A percentile compares a stretch with the other conserved stretches of the same genome.
Conservation (phyloP, 148 eudicot species). For the Dianthus caryophyllus region DNA sequence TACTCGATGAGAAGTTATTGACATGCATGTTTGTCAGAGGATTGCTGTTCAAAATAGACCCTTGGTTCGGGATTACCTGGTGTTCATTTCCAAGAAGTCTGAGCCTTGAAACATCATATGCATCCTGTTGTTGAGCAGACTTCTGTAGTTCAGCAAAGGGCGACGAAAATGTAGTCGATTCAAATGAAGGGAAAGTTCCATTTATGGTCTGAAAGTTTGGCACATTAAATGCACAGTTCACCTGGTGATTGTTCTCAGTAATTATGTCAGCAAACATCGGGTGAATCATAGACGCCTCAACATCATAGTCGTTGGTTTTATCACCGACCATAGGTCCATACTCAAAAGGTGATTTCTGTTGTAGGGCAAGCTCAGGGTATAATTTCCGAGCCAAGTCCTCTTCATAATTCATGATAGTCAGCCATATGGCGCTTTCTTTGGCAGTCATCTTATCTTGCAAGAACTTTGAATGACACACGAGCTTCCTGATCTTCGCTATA, state of each 20-base stretch:
- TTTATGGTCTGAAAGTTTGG: neutral
- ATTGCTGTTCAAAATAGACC: constrained; percentile 27
- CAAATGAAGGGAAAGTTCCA: too few species aligned
- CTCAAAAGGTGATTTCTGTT: constrained; percentile 20
- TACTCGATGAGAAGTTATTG: constrained; percentile 3
- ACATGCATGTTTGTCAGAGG: constrained; percentile 17
- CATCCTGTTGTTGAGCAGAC: constrained; percentile 18
- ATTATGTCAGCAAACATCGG: constrained; percentile 36
- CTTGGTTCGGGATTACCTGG: constrained; percentile 29
- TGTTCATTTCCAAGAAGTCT: constrained; percentile 42
- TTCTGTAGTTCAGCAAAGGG: constrained; percentile 20
- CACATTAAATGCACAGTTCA: constrained; percentile 32
- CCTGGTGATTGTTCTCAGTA: constrained; percentile 45
- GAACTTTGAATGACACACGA: constrained; percentile 39
- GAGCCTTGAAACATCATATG: constrained; percentile 25
- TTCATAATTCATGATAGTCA: constrained; percentile 23
- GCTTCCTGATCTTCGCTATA: constrained; percentile 25
- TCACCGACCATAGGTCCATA: constrained; percentile 33
- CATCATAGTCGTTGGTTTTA: constrained; percentile 54
- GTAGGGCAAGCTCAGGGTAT: constrained; percentile 42
- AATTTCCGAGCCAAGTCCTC: constrained; percentile 36
- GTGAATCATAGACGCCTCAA: constrained; percentile 33
- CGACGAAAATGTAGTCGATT: too few species aligned
- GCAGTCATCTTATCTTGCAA: constrained; percentile 46
- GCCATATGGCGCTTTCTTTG: constrained; percentile 37